Evolutionary conservation across 306 rosid species (phyloP).

Genomic region (Lathyrus aphaca): DNA sequence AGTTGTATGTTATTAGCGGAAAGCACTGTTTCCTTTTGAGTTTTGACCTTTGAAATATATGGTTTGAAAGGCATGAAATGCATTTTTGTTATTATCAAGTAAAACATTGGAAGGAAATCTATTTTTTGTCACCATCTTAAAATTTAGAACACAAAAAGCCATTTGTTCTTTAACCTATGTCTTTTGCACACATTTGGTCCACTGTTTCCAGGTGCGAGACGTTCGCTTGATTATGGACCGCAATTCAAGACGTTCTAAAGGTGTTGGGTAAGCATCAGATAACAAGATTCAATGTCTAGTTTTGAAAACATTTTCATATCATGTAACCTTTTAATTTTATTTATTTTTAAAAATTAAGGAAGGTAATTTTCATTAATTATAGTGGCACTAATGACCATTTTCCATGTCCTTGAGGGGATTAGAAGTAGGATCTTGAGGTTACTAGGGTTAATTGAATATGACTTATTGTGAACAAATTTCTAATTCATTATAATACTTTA

Average conservation of each 20-base stretch:
- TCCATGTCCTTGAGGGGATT: too few relatives aligned
- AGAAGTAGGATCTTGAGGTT: too few relatives aligned
- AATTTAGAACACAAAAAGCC: neutral
- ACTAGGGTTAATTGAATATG: neutral
- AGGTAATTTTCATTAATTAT: too few relatives aligned
- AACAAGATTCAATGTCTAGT: neutral
- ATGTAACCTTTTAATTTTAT: neutral
- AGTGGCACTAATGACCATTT: too few relatives aligned
- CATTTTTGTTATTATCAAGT: slow-evolving; percentile 19
- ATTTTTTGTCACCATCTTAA: neutral
- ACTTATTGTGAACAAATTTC: neutral
- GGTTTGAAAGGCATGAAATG: slow-evolving; percentile 16
- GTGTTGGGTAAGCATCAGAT: slow-evolving; percentile 80
- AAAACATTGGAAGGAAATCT: slow-evolving; percentile 9
- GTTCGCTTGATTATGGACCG: slow-evolving; percentile 99
- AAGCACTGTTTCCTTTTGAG: slow-evolving; percentile 10
- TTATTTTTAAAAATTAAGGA: too few relatives aligned
- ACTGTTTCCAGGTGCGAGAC: slow-evolving; percentile 79
- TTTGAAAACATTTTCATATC: neutral
- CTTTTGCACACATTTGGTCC: slow-evolving; percentile 15
- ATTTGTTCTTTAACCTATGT: slow-evolving; percentile 24
- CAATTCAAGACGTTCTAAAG: slow-evolving; percentile 95
- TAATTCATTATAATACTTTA: neutral
- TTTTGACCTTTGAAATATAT: slow-evolving; percentile 27
- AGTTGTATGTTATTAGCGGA: slow-evolving; percentile 12